Percentiles rank a stretch among this genome's conserved stretches.
Conservation (phyloP, 257 asterid genomes). For the Catharanthus roseus region DNA sequence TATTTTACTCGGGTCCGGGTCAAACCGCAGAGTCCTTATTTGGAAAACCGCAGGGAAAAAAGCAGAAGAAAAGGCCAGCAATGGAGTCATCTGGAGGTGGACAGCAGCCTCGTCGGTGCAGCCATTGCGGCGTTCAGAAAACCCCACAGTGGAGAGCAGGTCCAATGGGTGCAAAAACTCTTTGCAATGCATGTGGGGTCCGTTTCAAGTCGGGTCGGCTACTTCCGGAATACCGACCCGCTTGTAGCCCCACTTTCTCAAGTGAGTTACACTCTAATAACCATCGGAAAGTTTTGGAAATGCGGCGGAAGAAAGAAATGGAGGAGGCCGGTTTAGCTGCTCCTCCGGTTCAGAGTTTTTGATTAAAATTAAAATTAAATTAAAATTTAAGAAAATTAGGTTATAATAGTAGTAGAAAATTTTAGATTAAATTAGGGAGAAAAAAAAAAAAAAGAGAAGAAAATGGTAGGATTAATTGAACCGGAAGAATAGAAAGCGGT, state of each 20-base stretch:
- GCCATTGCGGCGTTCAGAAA: constrained; percentile 87
- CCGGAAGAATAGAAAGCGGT: constrained; percentile 25
- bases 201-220: constrained; percentile 89
- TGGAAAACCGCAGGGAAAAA: constrained; percentile 33
- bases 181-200: constrained; percentile 94
- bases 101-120: constrained; percentile 70
- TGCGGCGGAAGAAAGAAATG: constrained; percentile 68
- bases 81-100: not conserved
- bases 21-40: constrained; percentile 37
- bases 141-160: constrained; percentile 99
- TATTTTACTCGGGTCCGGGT: constrained; percentile 20
- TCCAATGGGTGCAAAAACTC: constrained; percentile 85
- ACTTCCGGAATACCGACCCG: constrained; percentile 89
- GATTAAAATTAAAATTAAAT: constrained; percentile 15
- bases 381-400: not conserved
- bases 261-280: constrained; percentile 70
- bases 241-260: constrained; percentile 87
- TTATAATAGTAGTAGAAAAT: too few relatives aligned
- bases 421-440: too few relatives aligned
- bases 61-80: constrained; percentile 29
- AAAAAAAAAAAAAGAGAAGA: too few relatives aligned
- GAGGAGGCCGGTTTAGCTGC: constrained; percentile 19
- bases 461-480: constrained; percentile 1
- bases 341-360: constrained; percentile 56
- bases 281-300: constrained; percentile 91